Percentiles rank a stretch among this genome's conserved stretches.
Evolutionary conservation across 2,329 filamentous ascomycete genomes (phyloP).

Genomic region (Aspergillus tanneri): DNA sequence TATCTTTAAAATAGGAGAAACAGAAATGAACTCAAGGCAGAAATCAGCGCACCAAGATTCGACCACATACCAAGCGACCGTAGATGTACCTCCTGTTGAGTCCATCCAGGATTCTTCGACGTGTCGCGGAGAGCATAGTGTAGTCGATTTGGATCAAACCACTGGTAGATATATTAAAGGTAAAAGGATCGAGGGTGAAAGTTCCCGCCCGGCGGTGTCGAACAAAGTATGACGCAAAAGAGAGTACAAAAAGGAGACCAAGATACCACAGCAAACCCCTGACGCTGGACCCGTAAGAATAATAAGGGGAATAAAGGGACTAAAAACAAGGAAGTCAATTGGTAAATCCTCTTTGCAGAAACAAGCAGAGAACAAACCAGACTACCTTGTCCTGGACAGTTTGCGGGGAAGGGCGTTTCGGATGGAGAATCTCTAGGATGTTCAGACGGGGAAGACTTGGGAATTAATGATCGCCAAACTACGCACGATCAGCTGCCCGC

Average conservation of each 20-base stretch:
- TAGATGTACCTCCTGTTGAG: constrained; percentile 50
- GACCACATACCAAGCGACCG: constrained; percentile 42
- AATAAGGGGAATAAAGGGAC: neutral
- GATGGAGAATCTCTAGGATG: constrained; percentile 2
- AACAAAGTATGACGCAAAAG: constrained; percentile 44
- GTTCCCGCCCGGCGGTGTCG: constrained; percentile 24
- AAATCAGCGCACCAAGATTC: constrained; percentile 1
- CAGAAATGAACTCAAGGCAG: neutral
- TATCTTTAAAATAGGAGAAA: no score
- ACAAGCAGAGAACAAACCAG: neutral
- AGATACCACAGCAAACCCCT: constrained; percentile 6
- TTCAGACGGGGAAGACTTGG: neutral
- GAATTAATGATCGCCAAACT: neutral
- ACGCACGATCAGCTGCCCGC: constrained; percentile 14
- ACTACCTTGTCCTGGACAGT: constrained; percentile 5
- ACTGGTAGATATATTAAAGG: constrained; percentile 15
- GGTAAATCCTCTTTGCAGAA: constrained; percentile 1
- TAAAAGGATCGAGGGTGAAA: constrained; percentile 26
- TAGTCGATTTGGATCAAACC: constrained; percentile 21
- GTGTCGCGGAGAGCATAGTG: constrained; percentile 43
- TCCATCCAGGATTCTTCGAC: constrained; percentile 44
- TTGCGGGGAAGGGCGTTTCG: neutral
- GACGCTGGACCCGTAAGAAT: constrained; percentile 1
- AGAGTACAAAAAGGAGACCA: constrained; percentile 12
- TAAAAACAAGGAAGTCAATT: neutral